These are phyloP conservation scores for Trichothecium roseum DNA, from an alignment of 2,329 filamentous ascomycete genomes.

Conservation along the genomic window DNA sequence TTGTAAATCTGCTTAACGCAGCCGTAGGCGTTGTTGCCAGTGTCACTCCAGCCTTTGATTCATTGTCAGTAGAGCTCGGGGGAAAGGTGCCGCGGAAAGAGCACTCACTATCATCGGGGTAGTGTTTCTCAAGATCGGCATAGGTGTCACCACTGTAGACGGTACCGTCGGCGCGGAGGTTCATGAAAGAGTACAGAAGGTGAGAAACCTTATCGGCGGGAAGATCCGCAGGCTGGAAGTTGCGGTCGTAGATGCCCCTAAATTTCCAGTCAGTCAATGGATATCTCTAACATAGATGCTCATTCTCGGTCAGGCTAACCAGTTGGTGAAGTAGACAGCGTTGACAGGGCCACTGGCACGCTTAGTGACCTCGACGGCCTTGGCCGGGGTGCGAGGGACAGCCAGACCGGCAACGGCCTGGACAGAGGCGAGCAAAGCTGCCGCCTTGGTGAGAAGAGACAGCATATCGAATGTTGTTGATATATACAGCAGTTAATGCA, in stretches of 20 bases:
- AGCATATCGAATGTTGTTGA: slow-evolving; percentile 11
- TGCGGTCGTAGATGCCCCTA: slow-evolving; percentile 65
- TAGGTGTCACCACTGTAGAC: slow-evolving; percentile 62
- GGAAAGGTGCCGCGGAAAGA: not conserved
- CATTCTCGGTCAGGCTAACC: slow-evolving; percentile 18
- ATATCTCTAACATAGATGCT: not conserved
- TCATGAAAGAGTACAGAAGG: slow-evolving; percentile 73
- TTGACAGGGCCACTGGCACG: slow-evolving; percentile 19
- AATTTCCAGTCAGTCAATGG: not conserved
- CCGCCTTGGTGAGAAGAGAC: slow-evolving; percentile 12
- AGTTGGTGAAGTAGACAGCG: slow-evolving; percentile 38
- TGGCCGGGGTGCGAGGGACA: slow-evolving; percentile 7
- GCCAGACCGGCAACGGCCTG: slow-evolving; percentile 12
- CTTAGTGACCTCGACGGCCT: slow-evolving; percentile 9
- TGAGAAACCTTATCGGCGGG: slow-evolving; percentile 63
- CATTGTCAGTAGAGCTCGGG: slow-evolving; percentile 7
- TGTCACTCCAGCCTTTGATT: slow-evolving; percentile 45
- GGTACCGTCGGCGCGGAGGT: slow-evolving; percentile 59
- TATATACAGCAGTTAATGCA: no score
- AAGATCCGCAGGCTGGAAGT: slow-evolving; percentile 62
- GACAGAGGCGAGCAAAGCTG: slow-evolving; percentile 16
- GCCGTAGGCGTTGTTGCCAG: slow-evolving; percentile 66
- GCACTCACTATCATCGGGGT: slow-evolving; percentile 51
- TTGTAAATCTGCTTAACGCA: slow-evolving; percentile 70
- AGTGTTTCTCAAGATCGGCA: slow-evolving; percentile 65